phyloP scores from a whole-genome alignment of 176 grass and related monocot species.

The Dendrocalamus sinicus region DNA sequence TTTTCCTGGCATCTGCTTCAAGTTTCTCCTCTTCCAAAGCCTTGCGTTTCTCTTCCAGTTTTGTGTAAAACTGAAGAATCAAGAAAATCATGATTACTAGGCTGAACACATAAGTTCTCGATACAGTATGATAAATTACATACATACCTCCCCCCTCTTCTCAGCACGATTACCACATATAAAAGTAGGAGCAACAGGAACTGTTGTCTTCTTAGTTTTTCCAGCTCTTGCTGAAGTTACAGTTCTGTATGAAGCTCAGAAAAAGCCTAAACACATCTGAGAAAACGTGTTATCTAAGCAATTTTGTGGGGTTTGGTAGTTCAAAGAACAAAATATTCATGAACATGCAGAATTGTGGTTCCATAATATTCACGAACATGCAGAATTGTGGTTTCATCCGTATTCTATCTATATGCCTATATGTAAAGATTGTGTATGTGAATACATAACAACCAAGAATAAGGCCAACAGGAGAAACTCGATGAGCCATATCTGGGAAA shows the following conservation, averaged over 20 bases:
- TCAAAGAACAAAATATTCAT: constrained; percentile 3
- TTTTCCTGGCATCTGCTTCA: constrained; percentile 73
- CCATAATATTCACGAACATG: background rate
- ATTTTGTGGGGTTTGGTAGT: background rate
- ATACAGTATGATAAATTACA: constrained; percentile 28
- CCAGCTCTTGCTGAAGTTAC: constrained; percentile 54
- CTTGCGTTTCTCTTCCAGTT: constrained; percentile 80
- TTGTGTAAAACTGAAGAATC: constrained; percentile 71
- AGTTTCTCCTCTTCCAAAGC: constrained; percentile 76
- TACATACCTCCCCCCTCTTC: constrained; percentile 66
- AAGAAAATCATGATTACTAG: constrained; percentile 16
- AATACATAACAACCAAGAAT: background rate
- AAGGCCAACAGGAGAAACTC: background rate
- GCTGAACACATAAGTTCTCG: background rate
- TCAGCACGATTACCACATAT: constrained; percentile 64
- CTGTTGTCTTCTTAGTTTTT: constrained; percentile 68
- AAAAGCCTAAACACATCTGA: constrained; percentile 32
- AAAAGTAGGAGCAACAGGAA: constrained; percentile 66
- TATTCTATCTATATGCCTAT: background rate
- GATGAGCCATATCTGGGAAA: background rate
- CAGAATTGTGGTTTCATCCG: background rate
- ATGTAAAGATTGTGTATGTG: background rate
- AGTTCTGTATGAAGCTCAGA: constrained; percentile 63
- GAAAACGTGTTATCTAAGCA: background rate
- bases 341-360: background rate